A percentile compares a stretch with the other conserved stretches of the same genome.
These are phyloP conservation scores for Hanseniaspora lindneri DNA, from an alignment of 805 yeast genomes.

Conservation along the genomic window DNA sequence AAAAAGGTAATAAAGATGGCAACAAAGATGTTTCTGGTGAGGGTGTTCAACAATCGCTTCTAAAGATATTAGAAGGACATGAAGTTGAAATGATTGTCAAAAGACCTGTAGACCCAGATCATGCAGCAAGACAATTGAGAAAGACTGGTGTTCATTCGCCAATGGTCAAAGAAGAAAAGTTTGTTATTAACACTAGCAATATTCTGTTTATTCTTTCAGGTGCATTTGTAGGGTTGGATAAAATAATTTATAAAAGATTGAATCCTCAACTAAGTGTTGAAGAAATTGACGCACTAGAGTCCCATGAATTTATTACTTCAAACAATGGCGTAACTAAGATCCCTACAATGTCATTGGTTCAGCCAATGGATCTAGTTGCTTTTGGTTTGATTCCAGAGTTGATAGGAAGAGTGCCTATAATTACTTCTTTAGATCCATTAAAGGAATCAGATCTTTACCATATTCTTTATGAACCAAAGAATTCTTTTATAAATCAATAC, in stretches of 20 bases:
- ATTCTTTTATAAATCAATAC: slow-evolving; percentile 44
- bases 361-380: slow-evolving; percentile 40
- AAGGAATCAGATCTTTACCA: slow-evolving; percentile 36
- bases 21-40: slow-evolving; percentile 52
- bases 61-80: slow-evolving; percentile 49
- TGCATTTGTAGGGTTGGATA: slow-evolving; percentile 49
- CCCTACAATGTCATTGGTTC: slow-evolving; percentile 36
- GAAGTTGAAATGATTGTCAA: slow-evolving; percentile 39
- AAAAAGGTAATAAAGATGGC: slow-evolving; percentile 36
- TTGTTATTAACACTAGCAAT: slow-evolving; percentile 43
- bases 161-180: slow-evolving; percentile 34
- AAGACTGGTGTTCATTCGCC: slow-evolving; percentile 26
- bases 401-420: slow-evolving; percentile 46
- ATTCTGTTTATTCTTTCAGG: slow-evolving; percentile 49
- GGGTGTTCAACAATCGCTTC: slow-evolving; percentile 50
- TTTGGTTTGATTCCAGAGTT: slow-evolving; percentile 51
- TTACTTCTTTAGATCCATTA: slow-evolving; percentile 39
- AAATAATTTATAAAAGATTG: slow-evolving; percentile 35
- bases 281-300: slow-evolving; percentile 18
- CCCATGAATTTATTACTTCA: slow-evolving; percentile 1
- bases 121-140: slow-evolving; percentile 21
- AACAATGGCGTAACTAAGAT: slow-evolving; percentile 27
- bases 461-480: slow-evolving; percentile 45
- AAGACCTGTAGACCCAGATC: slow-evolving; percentile 30
- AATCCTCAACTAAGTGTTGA: slow-evolving; percentile 23